Evolutionary conservation across 441 rosid genomes (phyloP).

Genomic region (Erodium moschatum): DNA sequence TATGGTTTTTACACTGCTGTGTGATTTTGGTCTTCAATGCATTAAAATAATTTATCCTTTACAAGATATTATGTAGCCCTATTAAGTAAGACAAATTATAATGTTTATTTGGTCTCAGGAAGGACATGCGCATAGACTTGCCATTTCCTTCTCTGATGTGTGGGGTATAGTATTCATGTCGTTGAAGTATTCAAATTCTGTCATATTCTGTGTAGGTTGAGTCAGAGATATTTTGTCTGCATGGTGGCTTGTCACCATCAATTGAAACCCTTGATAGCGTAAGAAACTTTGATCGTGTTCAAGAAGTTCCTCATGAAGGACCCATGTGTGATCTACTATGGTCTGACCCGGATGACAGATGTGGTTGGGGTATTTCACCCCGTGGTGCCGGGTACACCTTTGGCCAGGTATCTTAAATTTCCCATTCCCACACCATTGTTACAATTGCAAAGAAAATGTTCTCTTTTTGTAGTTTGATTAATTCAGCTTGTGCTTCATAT

Average conservation of each 20-base stretch:
- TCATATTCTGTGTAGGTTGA: constrained; percentile 38
- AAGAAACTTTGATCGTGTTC: constrained; percentile 42
- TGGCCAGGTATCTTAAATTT: neutral
- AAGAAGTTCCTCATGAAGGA: too few species aligned
- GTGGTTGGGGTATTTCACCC: too few species aligned
- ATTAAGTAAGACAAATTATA: too few species aligned
- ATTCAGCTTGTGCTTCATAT: neutral
- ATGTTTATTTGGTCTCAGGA: neutral
- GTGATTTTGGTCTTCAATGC: too few species aligned
- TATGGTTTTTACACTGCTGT: too few species aligned
- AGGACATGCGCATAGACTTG: neutral
- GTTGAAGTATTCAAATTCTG: too few species aligned
- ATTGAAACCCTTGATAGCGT: constrained; percentile 68
- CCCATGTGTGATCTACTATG: too few species aligned
- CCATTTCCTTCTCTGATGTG: neutral
- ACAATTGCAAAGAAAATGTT: neutral
- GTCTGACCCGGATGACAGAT: too few species aligned
- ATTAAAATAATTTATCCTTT: too few species aligned
- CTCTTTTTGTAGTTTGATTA: too few species aligned
- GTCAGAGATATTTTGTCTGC: constrained; percentile 19
- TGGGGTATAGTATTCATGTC: too few species aligned
- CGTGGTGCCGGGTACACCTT: too few species aligned
- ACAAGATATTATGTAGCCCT: neutral
- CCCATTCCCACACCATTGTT: neutral
- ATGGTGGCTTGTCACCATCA: constrained; percentile 66